Evolutionary conservation across 495 filamentous ascomycete species (phyloP), one percentile per base, ranked within the genome.

Genomic region (Talaromyces stipitatus): DNA sequence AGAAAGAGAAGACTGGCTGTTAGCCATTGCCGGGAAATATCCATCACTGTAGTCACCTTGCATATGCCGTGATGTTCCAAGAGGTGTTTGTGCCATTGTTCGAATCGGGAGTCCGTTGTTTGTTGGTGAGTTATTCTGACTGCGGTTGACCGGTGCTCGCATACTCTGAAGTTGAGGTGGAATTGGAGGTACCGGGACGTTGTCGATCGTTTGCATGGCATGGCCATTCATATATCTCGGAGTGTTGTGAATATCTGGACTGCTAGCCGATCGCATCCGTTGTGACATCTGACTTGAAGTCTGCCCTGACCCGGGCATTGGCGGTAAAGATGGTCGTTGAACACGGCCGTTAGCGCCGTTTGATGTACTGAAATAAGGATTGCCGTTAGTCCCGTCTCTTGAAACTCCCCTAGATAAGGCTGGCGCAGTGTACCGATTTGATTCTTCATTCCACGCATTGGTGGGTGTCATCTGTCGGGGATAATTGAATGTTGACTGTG

Each of bases 351-450:
- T 90, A 52, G 82, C 65, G 14, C 64, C 62, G 11, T 67, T 64
- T 45, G 54, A 29, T 27, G 14, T 16, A 30, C 65, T 69, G 46
- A 80, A 75, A 61, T 82, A 86, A n/a, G 74, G 74, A 60, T 81
- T 80, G 57, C 77, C 70, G 38, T 66, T 85, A 22, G 81, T 73
- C 1, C 88, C 90, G 60, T 96, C 92, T 55, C 90, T 78, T 9
- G 91, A 94, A 26, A 85, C 79, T 16, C 81, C 86, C 33, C 92
- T 84, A 33, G 85, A 85, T 75, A 91, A 82, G 9, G 89, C 90
- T 20, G 92, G 92, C 3, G 92, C 91, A 2, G 94, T 96, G 62
- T 89, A 92, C 33, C 90, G 85, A 66, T 87, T 87, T 57, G 72
- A 77, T 22, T 90, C 88, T 33, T 92, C 87, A 22, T 77, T 77